Conservation (phyloP, 1,284 basidiomycete species). For the Peniophora sp. region DNA sequence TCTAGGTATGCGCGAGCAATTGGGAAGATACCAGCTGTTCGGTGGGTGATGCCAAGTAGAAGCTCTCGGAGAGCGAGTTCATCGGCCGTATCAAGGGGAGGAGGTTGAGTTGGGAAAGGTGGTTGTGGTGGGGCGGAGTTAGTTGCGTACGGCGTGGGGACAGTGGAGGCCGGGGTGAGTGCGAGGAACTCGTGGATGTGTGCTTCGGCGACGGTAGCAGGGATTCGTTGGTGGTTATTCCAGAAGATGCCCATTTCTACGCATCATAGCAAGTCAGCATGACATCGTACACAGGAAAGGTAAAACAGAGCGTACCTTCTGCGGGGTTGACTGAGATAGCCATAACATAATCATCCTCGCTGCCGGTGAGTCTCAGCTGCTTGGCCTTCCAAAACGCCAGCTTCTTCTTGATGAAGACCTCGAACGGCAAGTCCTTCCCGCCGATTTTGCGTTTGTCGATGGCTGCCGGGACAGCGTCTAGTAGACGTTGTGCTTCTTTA, state of each 20-base stretch:
- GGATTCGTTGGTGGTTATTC: constrained; percentile 60
- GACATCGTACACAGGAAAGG: too few species aligned
- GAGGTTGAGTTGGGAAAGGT: constrained; percentile 2
- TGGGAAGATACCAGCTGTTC: constrained; percentile 40
- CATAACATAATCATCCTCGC: constrained; percentile 40
- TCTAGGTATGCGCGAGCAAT: constrained; percentile 39
- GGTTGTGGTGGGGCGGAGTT: constrained; percentile 8
- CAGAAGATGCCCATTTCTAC: constrained; percentile 60
- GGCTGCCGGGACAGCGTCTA: constrained; percentile 53
- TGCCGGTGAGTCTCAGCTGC: constrained; percentile 43
- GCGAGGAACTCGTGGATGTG: constrained; percentile 45
- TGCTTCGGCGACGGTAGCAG: constrained; percentile 38
- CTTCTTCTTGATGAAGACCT: constrained; percentile 70
- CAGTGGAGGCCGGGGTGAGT: constrained; percentile 36
- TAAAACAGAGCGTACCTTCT: constrained; percentile 36
- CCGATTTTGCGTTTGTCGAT: constrained; percentile 55
- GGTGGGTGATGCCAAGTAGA: constrained; percentile 58
- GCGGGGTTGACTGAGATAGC: constrained; percentile 58
- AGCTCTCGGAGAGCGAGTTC: constrained; percentile 63
- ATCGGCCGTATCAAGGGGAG: constrained; percentile 57
- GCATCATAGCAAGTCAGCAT: not conserved
- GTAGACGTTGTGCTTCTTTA: constrained; percentile 46
- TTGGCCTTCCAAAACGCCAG: constrained; percentile 66
- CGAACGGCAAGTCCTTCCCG: constrained; percentile 63
- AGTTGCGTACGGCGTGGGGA: constrained; percentile 25